Conservation (phyloP, 208 protist species). For the Acanthamoeba quina region DNA sequence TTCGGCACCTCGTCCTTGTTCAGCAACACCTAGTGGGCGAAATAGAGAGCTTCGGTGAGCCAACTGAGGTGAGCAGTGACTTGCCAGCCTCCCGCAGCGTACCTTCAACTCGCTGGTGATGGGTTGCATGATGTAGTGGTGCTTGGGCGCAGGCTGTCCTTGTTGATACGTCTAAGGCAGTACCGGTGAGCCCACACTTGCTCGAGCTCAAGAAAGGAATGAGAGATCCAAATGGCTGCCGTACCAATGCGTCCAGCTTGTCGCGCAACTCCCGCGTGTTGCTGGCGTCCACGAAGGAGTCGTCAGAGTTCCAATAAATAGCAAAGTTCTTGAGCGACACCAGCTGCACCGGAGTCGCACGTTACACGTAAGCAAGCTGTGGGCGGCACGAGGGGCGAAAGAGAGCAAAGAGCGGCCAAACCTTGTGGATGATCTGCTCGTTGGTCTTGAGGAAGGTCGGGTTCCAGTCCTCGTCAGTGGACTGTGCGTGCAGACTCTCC, state of each 20-base stretch:
- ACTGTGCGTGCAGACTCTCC: conserved; percentile 57
- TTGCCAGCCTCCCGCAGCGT: neutral
- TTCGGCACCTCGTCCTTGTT: conserved; percentile 57
- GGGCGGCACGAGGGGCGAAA: neutral
- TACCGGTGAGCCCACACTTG: neutral
- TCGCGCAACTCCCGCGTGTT: neutral
- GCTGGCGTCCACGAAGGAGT: neutral
- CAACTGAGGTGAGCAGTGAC: neutral
- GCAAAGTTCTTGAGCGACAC: conserved; percentile 66
- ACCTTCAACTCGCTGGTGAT: conserved; percentile 48
- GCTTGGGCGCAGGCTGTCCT: neutral
- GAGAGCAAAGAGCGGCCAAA: neutral
- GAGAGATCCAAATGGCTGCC: neutral
- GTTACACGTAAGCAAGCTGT: neutral
- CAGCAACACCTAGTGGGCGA: conserved; percentile 1
- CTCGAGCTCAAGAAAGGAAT: neutral
- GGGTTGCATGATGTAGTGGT: conserved; percentile 67
- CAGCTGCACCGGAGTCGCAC: neutral
- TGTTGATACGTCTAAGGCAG: conserved; percentile 11
- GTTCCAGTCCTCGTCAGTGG: conserved; percentile 62
- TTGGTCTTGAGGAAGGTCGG: conserved; percentile 61
- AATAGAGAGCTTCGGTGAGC: neutral
- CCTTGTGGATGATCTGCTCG: conserved; percentile 64
- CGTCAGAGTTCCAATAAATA: conserved; percentile 66
- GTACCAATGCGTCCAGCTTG: conserved; percentile 46